Conservation (phyloP, 177 flowering plant genomes). For the Tripterygium wilfordii region DNA sequence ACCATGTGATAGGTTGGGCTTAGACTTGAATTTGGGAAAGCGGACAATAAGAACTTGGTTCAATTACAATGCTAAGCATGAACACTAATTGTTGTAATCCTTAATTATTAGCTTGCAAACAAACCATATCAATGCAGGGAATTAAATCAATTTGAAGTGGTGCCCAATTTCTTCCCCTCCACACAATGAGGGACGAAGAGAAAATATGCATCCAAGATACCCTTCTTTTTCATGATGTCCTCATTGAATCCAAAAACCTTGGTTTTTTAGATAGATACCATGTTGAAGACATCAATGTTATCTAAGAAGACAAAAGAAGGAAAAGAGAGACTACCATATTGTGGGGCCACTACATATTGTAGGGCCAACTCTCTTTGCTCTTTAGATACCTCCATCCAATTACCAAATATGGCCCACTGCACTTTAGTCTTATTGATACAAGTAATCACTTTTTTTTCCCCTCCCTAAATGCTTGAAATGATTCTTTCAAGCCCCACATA, state of each 20-base stretch:
- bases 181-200: neutral
- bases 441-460: slow-evolving; percentile 15
- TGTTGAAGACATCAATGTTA: slow-evolving; percentile 8
- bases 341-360: no score
- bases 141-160: no score
- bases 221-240: slow-evolving; percentile 11
- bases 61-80: no score
- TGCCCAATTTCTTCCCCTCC: neutral
- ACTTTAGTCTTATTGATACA: slow-evolving; percentile 19
- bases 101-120: no score
- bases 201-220: slow-evolving; percentile 10
- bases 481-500: slow-evolving; percentile 27
- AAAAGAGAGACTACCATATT: neutral
- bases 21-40: no score
- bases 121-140: no score
- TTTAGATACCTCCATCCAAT: slow-evolving; percentile 21
- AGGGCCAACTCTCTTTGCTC: slow-evolving; percentile 5
- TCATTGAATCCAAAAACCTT: slow-evolving; percentile 15
- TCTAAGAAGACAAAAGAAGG: slow-evolving; percentile 10
- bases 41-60: no score
- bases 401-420: slow-evolving; percentile 18
- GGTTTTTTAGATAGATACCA: slow-evolving; percentile 18
- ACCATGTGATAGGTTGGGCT: no score
- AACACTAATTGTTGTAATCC: no score
- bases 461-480: slow-evolving; percentile 18